These are phyloP conservation scores for Aureococcus anophagefferens DNA, from an alignment of 108 stramenopile species.

Conservation along the genomic window DNA sequence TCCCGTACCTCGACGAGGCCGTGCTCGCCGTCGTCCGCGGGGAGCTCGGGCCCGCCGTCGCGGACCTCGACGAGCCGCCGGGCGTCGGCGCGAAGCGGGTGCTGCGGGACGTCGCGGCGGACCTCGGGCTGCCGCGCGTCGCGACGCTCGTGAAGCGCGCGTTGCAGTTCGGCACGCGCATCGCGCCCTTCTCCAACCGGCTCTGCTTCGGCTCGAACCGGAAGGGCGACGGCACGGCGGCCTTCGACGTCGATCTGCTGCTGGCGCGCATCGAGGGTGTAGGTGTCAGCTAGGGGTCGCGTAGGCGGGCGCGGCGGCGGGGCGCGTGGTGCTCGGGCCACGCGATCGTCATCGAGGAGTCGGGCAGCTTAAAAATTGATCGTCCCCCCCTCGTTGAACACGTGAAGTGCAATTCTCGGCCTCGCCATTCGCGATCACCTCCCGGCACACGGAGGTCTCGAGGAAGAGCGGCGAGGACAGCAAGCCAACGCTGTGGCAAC, in stretches of 20 bases:
- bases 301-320: no score
- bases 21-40: constrained; percentile 45
- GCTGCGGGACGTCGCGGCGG: constrained; percentile 31
- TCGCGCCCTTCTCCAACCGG: constrained; percentile 68
- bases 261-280: no score
- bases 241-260: background rate
- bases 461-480: no score
- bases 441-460: no score
- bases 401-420: no score
- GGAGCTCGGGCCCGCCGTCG: constrained; percentile 42
- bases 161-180: constrained; percentile 87
- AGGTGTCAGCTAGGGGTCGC: no score
- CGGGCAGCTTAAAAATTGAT: no score
- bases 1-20: constrained; percentile 84
- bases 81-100: constrained; percentile 79
- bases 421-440: no score
- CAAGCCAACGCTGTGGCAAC: no score
- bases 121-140: constrained; percentile 18
- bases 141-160: constrained; percentile 73
- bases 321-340: no score
- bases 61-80: constrained; percentile 51
- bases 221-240: constrained; percentile 24
- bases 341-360: no score
- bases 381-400: no score
- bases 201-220: constrained; percentile 70